Evolutionary conservation across 176 grass and related monocot species (phyloP), one percentile per base, ranked within the genome.

Genomic region (Raddia distichophylla): DNA sequence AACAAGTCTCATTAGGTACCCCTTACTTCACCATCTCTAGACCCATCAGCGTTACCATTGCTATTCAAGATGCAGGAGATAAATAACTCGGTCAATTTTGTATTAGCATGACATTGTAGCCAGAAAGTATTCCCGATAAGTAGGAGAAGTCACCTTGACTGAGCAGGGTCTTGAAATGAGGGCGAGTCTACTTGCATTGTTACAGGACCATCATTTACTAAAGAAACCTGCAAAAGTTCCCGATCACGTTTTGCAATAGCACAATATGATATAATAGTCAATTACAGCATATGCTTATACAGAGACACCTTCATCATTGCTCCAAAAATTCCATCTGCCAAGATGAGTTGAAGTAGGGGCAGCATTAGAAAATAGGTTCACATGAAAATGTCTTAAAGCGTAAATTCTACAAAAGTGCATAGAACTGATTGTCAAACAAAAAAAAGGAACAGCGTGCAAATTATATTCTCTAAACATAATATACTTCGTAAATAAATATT

Each of bases 181-280:
- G 89, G 88, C 67, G 86, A 94, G 80, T 99, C 93, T 14, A 99
- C 82, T 82, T 99, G 96, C 91, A 99, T 95, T 74, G 96, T 99
- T 43, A 99, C 93, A 27, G 93, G 96, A 20, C 96, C 96, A 83
- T 99, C 96, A 77, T 99, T 99, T 66, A 93, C 91, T 73, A 99
- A 80, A 80, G 82, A 91, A 88, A 95, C 90, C 96, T 93, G 79
- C 90, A 95, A 55, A 91, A 77, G 40, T 37, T 73, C 20, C 16
- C 0, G 46, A 70, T 50, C 67, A 48, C 64, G 61, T 14, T 84
- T 79, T 32, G 69, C 15, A 61, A 76, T 60, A 67, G 5, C 34
- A 4, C 5, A 17, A 84, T 18, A 22, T 35, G 8, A 66, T 15
- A 73, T 6, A 67, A 67, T 59, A 18, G 75, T 16, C 50, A 86